phyloP scores from a whole-genome alignment of 2,329 filamentous ascomycete species.

The Massarina eburnea region DNA sequence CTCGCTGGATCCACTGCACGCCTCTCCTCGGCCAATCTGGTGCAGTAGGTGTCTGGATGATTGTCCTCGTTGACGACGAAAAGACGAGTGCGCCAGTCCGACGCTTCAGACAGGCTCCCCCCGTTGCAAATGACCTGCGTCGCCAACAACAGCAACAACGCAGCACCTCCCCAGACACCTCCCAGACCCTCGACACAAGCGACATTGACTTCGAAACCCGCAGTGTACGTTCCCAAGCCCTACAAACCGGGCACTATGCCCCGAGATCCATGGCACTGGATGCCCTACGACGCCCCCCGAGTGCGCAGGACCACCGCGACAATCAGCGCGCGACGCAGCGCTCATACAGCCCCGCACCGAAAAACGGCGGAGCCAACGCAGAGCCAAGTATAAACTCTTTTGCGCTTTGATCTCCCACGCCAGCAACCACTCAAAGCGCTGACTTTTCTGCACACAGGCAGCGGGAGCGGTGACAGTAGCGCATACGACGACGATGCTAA shows the following conservation, averaged over 20 bases:
- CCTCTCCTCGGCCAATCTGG: slow-evolving; percentile 68
- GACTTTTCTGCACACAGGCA: not conserved
- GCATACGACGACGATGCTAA: not conserved
- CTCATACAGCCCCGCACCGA: slow-evolving; percentile 1
- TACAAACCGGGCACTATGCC: not conserved
- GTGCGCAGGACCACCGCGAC: not conserved
- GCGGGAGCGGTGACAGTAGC: not conserved
- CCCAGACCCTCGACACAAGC: slow-evolving; percentile 5
- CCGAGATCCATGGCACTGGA: slow-evolving; percentile 3
- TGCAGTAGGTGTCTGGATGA: slow-evolving; percentile 75
- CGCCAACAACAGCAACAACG: not conserved
- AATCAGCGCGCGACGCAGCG: not conserved
- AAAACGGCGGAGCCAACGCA: not conserved
- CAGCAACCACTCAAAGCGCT: not conserved
- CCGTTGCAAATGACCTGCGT: slow-evolving; percentile 29
- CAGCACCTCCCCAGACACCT: not conserved
- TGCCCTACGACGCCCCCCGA: slow-evolving; percentile 1
- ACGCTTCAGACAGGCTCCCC: slow-evolving; percentile 35
- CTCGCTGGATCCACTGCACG: slow-evolving; percentile 77
- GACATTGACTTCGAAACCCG: slow-evolving; percentile 7
- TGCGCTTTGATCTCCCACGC: slow-evolving; percentile 10
- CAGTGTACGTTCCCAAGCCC: not conserved
- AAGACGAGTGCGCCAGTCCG: slow-evolving; percentile 22
- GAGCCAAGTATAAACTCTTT: slow-evolving; percentile 19
- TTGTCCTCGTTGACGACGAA: slow-evolving; percentile 68